phyloP scores from a whole-genome alignment of 2,329 filamentous ascomycete genomes.

The Cladophialophora chaetospira region DNA sequence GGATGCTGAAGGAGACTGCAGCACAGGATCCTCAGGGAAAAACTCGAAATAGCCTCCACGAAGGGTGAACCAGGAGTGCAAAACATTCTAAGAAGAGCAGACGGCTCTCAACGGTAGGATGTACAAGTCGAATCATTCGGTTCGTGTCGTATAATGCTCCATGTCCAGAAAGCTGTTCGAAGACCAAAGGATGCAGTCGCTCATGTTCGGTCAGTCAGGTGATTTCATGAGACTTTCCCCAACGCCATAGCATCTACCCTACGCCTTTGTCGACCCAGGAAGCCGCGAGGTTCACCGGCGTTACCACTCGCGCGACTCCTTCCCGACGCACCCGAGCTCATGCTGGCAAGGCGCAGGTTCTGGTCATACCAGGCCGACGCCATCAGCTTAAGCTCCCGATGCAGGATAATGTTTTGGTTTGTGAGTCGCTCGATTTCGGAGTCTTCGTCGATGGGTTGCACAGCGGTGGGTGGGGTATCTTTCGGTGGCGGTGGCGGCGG shows the following conservation, averaged over 20 bases:
- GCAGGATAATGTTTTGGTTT: constrained; percentile 28
- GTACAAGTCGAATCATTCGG: no score
- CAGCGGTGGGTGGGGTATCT: constrained; percentile 2
- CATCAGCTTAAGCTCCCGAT: constrained; percentile 48
- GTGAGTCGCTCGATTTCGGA: constrained; percentile 26
- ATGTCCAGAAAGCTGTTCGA: no score
- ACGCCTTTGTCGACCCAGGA: constrained; percentile 48
- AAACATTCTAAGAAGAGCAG: no score
- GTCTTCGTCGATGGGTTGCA: constrained; percentile 11
- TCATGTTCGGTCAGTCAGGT: no score
- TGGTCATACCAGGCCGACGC: constrained; percentile 52
- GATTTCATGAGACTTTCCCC: constrained; percentile 12
- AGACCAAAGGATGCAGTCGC: no score
- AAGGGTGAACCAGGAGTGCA: no score
- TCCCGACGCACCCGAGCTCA: constrained; percentile 41
- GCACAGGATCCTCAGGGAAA: no score
- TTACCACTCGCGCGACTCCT: constrained; percentile 43
- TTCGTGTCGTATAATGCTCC: neutral
- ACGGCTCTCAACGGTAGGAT: no score
- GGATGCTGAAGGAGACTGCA: no score
- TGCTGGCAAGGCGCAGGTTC: constrained; percentile 48
- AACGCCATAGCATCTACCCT: constrained; percentile 40
- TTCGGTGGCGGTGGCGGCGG: constrained; percentile 23
- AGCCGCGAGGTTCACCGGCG: constrained; percentile 44
- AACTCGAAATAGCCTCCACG: no score